These are phyloP conservation scores for Colletotrichum orchidophilum DNA, from an alignment of 2,329 filamentous ascomycete species.

Conservation along the genomic window DNA sequence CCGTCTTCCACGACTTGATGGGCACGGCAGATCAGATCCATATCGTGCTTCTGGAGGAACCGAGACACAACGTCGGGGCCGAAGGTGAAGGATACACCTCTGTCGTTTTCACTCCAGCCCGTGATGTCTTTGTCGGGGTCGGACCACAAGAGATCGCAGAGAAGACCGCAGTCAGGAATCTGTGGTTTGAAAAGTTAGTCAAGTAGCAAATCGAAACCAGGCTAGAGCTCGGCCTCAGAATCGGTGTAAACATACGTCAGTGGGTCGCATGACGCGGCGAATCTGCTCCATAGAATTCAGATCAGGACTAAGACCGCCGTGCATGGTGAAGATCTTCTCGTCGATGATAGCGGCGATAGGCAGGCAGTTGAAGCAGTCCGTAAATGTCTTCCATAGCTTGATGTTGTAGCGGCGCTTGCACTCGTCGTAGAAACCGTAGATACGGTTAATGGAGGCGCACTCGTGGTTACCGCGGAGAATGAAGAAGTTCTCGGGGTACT, in stretches of 20 bases:
- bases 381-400: conserved; percentile 99
- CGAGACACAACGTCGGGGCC: conserved; percentile 96
- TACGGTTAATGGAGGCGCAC: conserved; percentile 97
- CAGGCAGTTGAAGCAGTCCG: conserved; percentile 98
- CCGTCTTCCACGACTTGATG: conserved; percentile 99
- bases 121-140: conserved; percentile 99
- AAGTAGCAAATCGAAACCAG: background rate
- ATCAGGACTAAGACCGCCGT: conserved; percentile 95
- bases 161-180: conserved; percentile 97
- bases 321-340: conserved; percentile 99
- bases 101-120: conserved; percentile 98
- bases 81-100: conserved; percentile 98
- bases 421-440: conserved; percentile 99
- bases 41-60: conserved; percentile 98
- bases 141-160: conserved; percentile 98
- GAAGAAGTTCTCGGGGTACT: conserved; percentile 99
- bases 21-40: conserved; percentile 98
- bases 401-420: conserved; percentile 99
- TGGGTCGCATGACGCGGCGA: conserved; percentile 97
- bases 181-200: conserved; percentile 49
- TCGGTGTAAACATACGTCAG: conserved; percentile 78
- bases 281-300: conserved; percentile 99
- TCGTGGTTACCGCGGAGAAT: conserved; percentile 98
- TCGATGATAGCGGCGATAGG: conserved; percentile 99
- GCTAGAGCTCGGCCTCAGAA: conserved; percentile 9